These are phyloP conservation scores for Puccinellia tenuiflora DNA, from an alignment of 176 grass and related monocot genomes.

Conservation along the genomic window DNA sequence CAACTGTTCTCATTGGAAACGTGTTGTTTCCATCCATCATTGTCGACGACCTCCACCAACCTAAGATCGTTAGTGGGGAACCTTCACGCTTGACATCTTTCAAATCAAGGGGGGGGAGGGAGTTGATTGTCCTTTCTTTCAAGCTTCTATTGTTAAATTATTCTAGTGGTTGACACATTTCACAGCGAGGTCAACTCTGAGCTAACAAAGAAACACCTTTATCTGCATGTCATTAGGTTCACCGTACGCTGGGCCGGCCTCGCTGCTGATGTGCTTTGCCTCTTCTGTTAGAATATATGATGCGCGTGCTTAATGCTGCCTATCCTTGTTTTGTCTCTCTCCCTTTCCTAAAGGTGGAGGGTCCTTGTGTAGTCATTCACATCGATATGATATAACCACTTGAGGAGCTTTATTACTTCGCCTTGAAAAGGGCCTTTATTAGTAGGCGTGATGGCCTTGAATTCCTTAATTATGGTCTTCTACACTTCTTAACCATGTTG, in stretches of 20 bases:
- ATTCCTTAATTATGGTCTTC: constrained; percentile 8
- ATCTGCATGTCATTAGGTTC: constrained; percentile 25
- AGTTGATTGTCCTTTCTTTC: constrained; percentile 38
- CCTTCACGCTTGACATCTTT: constrained; percentile 45
- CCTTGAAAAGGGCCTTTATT: constrained; percentile 26
- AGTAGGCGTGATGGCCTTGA: constrained; percentile 25
- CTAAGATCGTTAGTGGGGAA: constrained; percentile 31
- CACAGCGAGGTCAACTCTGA: constrained; percentile 30
- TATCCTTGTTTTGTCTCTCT: constrained; percentile 50
- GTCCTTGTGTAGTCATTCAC: constrained; percentile 34
- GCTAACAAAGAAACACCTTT: constrained; percentile 27
- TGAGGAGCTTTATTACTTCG: constrained; percentile 30
- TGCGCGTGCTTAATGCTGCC: constrained; percentile 55
- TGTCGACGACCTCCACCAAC: constrained; percentile 40
- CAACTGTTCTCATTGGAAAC: constrained; percentile 15
- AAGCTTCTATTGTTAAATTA: constrained; percentile 40
- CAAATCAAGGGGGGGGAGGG: constrained; percentile 19
- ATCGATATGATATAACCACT: constrained; percentile 33
- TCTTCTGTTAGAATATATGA: constrained; percentile 37
- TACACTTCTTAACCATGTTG: constrained; percentile 30
- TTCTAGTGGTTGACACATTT: constrained; percentile 60
- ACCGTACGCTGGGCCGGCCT: constrained; percentile 13
- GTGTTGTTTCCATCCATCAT: constrained; percentile 33
- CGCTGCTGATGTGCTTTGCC: constrained; percentile 11
- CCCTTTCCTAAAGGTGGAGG: constrained; percentile 36